These are phyloP conservation scores for Bromus sterilis DNA, from an alignment of 176 grass and related monocot species.

Conservation along the genomic window DNA sequence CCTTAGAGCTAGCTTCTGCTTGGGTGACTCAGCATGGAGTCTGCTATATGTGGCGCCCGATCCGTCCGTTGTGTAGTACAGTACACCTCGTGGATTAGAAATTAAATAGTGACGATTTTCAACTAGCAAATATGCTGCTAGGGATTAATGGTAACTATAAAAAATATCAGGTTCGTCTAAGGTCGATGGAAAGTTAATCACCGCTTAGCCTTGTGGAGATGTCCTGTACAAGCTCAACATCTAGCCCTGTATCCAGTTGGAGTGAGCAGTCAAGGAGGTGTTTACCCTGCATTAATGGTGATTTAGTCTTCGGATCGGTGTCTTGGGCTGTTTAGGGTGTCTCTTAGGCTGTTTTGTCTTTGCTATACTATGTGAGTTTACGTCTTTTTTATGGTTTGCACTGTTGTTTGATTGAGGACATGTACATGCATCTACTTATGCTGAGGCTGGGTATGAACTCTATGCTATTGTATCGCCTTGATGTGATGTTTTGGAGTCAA, in stretches of 20 bases:
- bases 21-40: slow-evolving; percentile 10
- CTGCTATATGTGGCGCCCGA: neutral
- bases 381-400: neutral
- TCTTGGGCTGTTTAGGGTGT: too few species aligned
- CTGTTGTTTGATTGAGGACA: neutral
- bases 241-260: too few species aligned
- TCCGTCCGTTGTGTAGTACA: slow-evolving; percentile 1
- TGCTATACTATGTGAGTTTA: neutral
- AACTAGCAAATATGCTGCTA: too few species aligned
- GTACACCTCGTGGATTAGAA: neutral
- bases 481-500: neutral
- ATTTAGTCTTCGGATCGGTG: too few species aligned
- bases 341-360: too few species aligned
- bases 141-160: neutral
- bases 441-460: neutral
- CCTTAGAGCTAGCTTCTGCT: neutral
- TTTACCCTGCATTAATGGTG: too few species aligned
- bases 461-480: neutral
- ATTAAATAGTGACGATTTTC: neutral
- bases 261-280: too few species aligned
- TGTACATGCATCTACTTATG: neutral
- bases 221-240: neutral
- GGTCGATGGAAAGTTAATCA: neutral
- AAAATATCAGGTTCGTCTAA: neutral
- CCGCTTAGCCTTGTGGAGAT: neutral